Evolutionary conservation across 768 basidiomycete species (phyloP), one percentile per base, ranked within the genome.

Genomic region (Candolleomyces eurysporus): DNA sequence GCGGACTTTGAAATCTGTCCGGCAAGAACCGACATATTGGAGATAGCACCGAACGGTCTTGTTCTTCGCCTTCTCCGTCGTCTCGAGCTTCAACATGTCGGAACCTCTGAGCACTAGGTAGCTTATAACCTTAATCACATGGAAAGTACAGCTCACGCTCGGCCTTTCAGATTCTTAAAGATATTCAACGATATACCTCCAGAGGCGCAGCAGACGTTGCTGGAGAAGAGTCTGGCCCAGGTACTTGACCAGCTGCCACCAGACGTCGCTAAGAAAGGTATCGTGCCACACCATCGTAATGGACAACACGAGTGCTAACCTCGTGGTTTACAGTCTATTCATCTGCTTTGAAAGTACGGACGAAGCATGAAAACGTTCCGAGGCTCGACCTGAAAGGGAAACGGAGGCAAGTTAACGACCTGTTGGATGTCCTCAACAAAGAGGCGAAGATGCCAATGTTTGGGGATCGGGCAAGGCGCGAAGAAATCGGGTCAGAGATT

Each of bases 401-500:
- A 72, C 82, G 80, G 67, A 73, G 72, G 31, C 86, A 90, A 71
- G 73, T 90, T 62, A 75, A 77, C 31, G 66, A 67, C 0, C 74
- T 90, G 48, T 63, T 90, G 16, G 77, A 80, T 31, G 83, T 86
- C 56, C 74, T 90, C 5, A 69, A 75, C 1, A 78, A 78, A 48
- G 87, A 89, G 62, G 67, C 80, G 0, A 88, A 88, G 63, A 72
- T 79, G 4, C 73, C 82, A 1, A 73, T 83, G 59, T 72, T 85
- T 63, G 82, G 77, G 56, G 87, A 87, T 55, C 71, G 81, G 14
- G 85, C 84, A 2, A 79, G 75, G 61, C 77, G 80, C 31, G 80
- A 83, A 19, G 84, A 87, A 62, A 75, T 90, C 2, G 66, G 88
- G 14, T 64, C 73, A 22, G 87, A 90, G 68, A 78, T 82, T 7